Percentiles rank a stretch among this genome's conserved stretches.
Evolutionary conservation across 495 filamentous ascomycete genomes (phyloP).

Genomic region (Aspergillus incahuasiensis): DNA sequence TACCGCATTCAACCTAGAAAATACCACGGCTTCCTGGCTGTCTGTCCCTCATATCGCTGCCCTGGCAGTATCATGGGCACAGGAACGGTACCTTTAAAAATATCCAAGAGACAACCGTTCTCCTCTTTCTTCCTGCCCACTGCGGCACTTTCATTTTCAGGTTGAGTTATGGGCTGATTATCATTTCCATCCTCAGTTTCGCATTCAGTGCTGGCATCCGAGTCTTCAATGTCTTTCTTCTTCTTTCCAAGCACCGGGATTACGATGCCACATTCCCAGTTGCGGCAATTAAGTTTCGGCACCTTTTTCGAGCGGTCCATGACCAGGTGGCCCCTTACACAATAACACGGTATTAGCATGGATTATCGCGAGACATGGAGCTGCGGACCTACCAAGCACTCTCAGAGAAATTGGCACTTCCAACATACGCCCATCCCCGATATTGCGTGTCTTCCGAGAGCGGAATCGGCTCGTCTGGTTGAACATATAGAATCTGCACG

Average conservation of each 20-base stretch:
- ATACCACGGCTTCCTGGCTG: constrained; percentile 53
- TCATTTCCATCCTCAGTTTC: background rate
- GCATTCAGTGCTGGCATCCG: background rate
- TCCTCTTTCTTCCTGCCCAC: background rate
- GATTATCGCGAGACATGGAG: background rate
- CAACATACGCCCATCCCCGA: constrained; percentile 76
- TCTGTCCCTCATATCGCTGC: constrained; percentile 32
- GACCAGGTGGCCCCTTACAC: constrained; percentile 61
- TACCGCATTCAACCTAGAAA: constrained; percentile 16
- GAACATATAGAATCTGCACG: constrained; percentile 58
- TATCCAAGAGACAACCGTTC: constrained; percentile 22
- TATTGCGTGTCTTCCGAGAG: constrained; percentile 23
- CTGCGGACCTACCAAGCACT: constrained; percentile 70
- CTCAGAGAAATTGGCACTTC: constrained; percentile 87
- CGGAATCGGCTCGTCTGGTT: constrained; percentile 36
- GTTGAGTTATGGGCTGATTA: background rate
- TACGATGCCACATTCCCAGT: constrained; percentile 95
- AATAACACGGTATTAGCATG: background rate
- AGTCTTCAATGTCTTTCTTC: background rate
- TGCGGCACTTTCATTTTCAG: background rate
- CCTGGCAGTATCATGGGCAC: constrained; percentile 69
- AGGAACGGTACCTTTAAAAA: constrained; percentile 58
- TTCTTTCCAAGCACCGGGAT: constrained; percentile 41
- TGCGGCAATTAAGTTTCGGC: constrained; percentile 76
- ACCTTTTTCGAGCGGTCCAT: constrained; percentile 58